Evolutionary conservation across 192 early-diverging fungal genomes (phyloP).

Genomic region (Lobosporangium transversale): DNA sequence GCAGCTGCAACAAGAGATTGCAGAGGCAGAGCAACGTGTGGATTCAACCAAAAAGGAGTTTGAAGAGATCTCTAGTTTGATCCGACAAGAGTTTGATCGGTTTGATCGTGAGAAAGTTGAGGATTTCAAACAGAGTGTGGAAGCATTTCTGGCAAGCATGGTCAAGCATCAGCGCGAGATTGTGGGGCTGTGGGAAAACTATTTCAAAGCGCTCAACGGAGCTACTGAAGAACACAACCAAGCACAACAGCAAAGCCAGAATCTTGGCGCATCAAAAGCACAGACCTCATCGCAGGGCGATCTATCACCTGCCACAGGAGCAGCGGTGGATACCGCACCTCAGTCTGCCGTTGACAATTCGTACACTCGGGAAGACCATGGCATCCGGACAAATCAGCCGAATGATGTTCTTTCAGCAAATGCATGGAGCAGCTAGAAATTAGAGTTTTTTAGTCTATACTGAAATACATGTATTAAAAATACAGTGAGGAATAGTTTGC

Average conservation of each 20-base stretch:
- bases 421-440: slow-evolving; percentile 30
- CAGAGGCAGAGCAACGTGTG: slow-evolving; percentile 57
- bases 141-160: slow-evolving; percentile 77
- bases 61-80: slow-evolving; percentile 76
- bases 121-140: slow-evolving; percentile 81
- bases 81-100: slow-evolving; percentile 78
- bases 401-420: slow-evolving; percentile 39
- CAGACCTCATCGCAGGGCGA: not conserved
- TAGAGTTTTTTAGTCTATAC: too few species aligned
- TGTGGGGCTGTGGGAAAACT: slow-evolving; percentile 49
- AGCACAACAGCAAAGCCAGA: not conserved
- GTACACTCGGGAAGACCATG: not conserved
- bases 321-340: not conserved
- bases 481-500: too few species aligned
- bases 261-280: slow-evolving; percentile 10
- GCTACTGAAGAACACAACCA: slow-evolving; percentile 15
- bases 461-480: too few species aligned
- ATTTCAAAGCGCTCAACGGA: slow-evolving; percentile 43
- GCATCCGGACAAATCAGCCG: not conserved
- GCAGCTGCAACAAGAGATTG: slow-evolving; percentile 25
- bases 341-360: not conserved
- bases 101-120: slow-evolving; percentile 83
- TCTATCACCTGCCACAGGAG: not conserved
- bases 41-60: slow-evolving; percentile 69
- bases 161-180: slow-evolving; percentile 85